Percentiles rank a stretch among this genome's conserved stretches.
These are phyloP conservation scores for Epichloe elymi DNA, from an alignment of 2,329 filamentous ascomycete species.

Conservation along the genomic window DNA sequence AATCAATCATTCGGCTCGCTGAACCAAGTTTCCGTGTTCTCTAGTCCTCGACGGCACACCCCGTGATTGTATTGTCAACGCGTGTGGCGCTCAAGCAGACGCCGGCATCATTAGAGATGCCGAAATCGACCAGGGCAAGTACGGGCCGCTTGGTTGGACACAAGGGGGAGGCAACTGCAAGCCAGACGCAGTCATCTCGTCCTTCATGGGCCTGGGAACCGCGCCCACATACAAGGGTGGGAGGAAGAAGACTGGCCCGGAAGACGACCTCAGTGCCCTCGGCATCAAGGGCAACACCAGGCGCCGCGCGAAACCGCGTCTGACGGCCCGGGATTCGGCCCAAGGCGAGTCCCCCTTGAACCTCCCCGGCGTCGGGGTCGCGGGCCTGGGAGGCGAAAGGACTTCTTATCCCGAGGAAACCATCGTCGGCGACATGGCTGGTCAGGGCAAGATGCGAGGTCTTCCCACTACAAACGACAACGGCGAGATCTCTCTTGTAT, in stretches of 20 bases:
- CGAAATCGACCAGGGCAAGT: conserved; percentile 1
- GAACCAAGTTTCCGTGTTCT: background rate
- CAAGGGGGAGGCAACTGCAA: conserved; percentile 5
- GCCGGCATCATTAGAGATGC: conserved; percentile 2
- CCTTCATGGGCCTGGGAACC: conserved; percentile 1
- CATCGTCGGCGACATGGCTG: background rate
- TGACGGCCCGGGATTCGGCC: too few relatives aligned
- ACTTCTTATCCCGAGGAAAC: background rate
- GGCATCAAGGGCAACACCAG: background rate
- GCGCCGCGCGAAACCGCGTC: background rate
- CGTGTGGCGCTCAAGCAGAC: conserved; percentile 4
- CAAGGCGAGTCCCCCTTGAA: background rate
- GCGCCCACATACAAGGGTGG: conserved; percentile 1
- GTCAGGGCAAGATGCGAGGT: background rate
- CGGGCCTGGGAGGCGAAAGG: background rate
- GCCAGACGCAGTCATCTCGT: conserved; percentile 1
- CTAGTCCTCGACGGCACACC: conserved; percentile 5
- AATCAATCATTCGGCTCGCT: background rate
- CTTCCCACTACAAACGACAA: conserved; percentile 3
- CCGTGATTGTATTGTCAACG: conserved; percentile 2
- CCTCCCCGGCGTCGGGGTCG: background rate
- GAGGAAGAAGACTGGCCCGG: background rate
- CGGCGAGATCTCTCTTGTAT: background rate
- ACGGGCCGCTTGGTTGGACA: conserved; percentile 3
- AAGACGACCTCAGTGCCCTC: background rate